A percentile compares a stretch with the other conserved stretches of the same genome.
phyloP scores from a whole-genome alignment of 257 asterid genomes.

The Gardenia jasminoides region DNA sequence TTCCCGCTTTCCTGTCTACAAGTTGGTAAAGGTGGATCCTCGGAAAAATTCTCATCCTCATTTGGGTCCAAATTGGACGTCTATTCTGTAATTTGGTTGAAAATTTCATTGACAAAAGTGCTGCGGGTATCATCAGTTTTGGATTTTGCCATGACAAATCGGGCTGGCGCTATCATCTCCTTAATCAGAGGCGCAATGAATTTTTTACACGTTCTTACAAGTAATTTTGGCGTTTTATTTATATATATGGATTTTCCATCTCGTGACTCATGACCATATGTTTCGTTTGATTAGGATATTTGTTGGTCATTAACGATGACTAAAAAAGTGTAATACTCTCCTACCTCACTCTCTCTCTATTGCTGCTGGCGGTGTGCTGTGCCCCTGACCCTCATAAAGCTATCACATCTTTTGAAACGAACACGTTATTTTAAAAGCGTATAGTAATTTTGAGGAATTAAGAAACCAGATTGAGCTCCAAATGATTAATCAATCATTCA shows the following conservation, averaged over 20 bases:
- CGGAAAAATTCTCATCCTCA: neutral
- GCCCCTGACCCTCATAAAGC: neutral
- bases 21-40: neutral
- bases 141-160: neutral
- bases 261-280: too few relatives aligned
- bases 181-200: constrained; percentile 8
- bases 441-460: neutral
- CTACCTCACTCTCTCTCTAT: neutral
- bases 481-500: neutral
- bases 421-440: neutral
- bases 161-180: neutral
- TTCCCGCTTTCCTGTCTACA: neutral
- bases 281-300: neutral
- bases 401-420: neutral
- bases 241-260: too few relatives aligned
- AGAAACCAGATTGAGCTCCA: neutral
- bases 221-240: too few relatives aligned
- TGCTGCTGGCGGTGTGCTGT: neutral
- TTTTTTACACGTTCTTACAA: neutral
- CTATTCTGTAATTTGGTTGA: neutral
- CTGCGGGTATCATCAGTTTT: neutral
- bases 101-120: neutral
- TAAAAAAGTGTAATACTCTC: neutral
- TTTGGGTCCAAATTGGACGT: neutral
- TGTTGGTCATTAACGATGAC: neutral